phyloP scores from a whole-genome alignment of 768 basidiomycete genomes.

The Tremella mesenterica region DNA sequence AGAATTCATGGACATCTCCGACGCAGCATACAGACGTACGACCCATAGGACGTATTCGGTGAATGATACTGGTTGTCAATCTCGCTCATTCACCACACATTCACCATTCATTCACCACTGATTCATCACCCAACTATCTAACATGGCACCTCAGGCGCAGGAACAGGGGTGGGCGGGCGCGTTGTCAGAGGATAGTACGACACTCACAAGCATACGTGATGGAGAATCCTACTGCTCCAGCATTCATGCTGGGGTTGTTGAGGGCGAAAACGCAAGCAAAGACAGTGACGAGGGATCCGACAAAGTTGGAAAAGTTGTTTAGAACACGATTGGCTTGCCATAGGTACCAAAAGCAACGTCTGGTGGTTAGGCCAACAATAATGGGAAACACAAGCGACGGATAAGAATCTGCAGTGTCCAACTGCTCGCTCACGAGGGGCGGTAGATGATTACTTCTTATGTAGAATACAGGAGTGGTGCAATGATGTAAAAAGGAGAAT shows the following conservation, averaged over 20 bases:
- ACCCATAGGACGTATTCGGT: slow-evolving; percentile 48
- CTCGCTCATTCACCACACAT: background rate
- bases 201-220: slow-evolving; percentile 36
- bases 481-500: no score
- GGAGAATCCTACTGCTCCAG: slow-evolving; percentile 38
- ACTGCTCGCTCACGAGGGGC: no score
- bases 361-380: slow-evolving; percentile 1
- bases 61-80: slow-evolving; percentile 31
- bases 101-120: no score
- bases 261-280: slow-evolving; percentile 44
- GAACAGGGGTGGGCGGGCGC: no score
- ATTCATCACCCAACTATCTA: no score
- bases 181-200: no score
- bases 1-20: slow-evolving; percentile 43
- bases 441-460: no score
- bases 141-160: no score
- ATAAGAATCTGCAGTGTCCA: slow-evolving; percentile 39
- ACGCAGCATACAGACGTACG: slow-evolving; percentile 43
- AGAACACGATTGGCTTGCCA: slow-evolving; percentile 45
- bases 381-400: background rate
- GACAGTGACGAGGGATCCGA: slow-evolving; percentile 44
- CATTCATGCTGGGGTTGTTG: slow-evolving; percentile 36
- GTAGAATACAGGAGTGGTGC: no score
- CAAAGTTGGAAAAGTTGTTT: slow-evolving; percentile 41
- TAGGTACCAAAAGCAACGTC: slow-evolving; percentile 46